Base-by-base conservation (phyloP, 768 basidiomycete genomes). In the Peribolospora baueri region DNA sequence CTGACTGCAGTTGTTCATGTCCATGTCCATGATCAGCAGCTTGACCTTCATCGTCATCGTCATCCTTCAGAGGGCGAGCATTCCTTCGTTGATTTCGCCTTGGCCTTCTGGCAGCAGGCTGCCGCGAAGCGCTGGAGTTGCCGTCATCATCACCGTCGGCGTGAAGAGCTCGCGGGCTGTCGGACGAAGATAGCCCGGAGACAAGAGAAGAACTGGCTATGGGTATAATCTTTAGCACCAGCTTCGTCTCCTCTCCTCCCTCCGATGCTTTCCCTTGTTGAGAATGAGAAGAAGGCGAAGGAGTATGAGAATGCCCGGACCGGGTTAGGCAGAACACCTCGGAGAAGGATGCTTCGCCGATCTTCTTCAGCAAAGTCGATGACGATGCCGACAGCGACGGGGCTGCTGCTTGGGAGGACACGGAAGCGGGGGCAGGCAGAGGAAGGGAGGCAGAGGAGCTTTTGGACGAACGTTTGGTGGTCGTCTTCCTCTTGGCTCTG, bases 261-360 rank as follows among this genome's bases (percentile, higher is more conserved):
- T 38, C 54, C 5, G 39, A 5, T 11, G 6, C 46, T 43, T 5
- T 45, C n/a, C 5, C 50, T 11, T n/a, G 14, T 47, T 2, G 43
- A 14, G 5, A 9, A 52, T 51, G n/a, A 8, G 14, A 52, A 88
- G 80, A 6, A 82, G 82, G 66, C 25, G 25, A 25, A 25, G 25
- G 25, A 25, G 25, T 25, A 25, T 25, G 25, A 25, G 25, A 25
- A 25, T 25, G 25, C 25, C 25, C 25, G 25, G 25, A 25, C 25
- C 25, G 25, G 25, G 25, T 25, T 25, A 25, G 25, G 25, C 25
- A 25, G 25, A 85, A 98, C 39, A 98, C 93, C 64, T 98, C 93
- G 0, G 86, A 91, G 67, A 82, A 98, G 51, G 83, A 85, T 5
- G 93, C 93, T 69, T 98, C 93, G 46, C 91, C 91, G 49, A 95